Conservation (phyloP, 768 basidiomycete genomes). For the Galerina marginata region DNA sequence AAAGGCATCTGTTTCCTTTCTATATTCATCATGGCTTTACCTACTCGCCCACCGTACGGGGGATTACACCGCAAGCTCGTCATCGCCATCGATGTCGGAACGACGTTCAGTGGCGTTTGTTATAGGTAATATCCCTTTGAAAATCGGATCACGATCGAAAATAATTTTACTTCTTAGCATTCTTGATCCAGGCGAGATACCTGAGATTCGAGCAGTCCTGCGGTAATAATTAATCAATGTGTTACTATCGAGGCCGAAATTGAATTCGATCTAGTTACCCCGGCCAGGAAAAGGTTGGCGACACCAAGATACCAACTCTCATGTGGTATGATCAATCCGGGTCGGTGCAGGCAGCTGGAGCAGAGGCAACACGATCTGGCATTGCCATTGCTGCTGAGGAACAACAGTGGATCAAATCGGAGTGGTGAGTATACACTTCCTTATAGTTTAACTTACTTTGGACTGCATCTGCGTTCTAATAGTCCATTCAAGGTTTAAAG, state of each 20-base stretch:
- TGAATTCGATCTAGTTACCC: constrained; percentile 43
- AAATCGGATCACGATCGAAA: background rate
- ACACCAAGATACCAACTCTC: constrained; percentile 31
- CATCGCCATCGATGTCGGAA: constrained; percentile 48
- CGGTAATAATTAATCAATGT: too few species aligned
- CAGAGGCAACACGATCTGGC: constrained; percentile 44
- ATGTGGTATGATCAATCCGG: constrained; percentile 49
- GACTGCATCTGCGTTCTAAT: constrained; percentile 1
- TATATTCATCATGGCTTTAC: background rate
- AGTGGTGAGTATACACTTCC: constrained; percentile 40
- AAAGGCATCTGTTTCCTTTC: background rate
- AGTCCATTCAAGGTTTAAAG: constrained; percentile 38
- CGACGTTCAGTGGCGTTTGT: constrained; percentile 43
- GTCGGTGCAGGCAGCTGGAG: constrained; percentile 42
- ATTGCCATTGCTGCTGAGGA: constrained; percentile 44
- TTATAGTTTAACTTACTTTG: constrained; percentile 14
- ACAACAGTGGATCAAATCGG: constrained; percentile 47
- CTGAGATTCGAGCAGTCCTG: constrained; percentile 36
- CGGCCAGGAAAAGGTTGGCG: constrained; percentile 37
- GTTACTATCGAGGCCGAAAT: too few species aligned
- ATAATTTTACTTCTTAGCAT: constrained; percentile 29
- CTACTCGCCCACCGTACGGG: constrained; percentile 39
- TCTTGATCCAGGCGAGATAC: constrained; percentile 42
- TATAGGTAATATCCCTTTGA: constrained; percentile 20
- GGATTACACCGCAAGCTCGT: constrained; percentile 44